A percentile compares a stretch with the other conserved stretches of the same genome.
Evolutionary conservation across 73 alveolate genomes (phyloP).

Genomic region (Breviolum minutum): DNA sequence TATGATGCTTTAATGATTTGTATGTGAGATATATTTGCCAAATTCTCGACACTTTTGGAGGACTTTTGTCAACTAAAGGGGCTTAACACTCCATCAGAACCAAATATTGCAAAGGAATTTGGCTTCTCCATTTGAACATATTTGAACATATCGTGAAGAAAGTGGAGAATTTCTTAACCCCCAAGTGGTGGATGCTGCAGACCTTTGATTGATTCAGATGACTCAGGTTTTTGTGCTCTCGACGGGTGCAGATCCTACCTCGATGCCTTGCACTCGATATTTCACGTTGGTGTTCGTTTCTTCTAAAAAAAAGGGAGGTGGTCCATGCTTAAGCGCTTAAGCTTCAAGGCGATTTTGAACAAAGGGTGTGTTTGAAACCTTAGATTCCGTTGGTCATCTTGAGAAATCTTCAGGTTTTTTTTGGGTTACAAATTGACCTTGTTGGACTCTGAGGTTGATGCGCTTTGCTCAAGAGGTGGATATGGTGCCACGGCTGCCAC

Average conservation of each 20-base stretch:
- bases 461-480: conserved; percentile 94
- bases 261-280: conserved; percentile 97
- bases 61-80: too few species aligned
- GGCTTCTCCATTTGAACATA: too few species aligned
- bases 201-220: background rate
- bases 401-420: background rate
- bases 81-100: too few species aligned
- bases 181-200: background rate
- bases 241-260: conserved; percentile 99
- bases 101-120: too few species aligned
- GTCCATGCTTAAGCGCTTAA: background rate
- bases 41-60: too few species aligned
- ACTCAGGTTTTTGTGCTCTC: conserved; percentile 98
- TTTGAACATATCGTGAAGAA: background rate
- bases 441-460: conserved; percentile 24
- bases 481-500: conserved; percentile 95
- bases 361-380: background rate
- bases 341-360: too few species aligned
- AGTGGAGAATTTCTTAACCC: background rate
- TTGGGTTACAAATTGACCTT: background rate
- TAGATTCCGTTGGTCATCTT: too few species aligned
- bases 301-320: background rate
- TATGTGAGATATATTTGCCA: too few species aligned
- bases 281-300: background rate
- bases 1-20: too few species aligned